Conservation (phyloP, 345 rosid species). For the Viola odorata region DNA sequence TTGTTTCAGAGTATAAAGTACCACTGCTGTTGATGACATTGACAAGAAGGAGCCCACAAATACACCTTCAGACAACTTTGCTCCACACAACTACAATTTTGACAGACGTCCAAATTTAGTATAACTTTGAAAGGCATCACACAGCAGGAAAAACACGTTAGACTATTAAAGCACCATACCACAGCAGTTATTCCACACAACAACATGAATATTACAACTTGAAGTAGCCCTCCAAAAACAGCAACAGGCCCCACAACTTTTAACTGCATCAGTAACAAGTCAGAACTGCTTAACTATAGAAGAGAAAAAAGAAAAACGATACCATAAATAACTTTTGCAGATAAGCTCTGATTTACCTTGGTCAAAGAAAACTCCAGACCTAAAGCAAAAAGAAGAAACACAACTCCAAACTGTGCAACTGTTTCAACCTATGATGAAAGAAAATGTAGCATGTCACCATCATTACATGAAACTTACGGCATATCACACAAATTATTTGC, state of each 20-base stretch:
- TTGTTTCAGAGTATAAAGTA: slow-evolving; percentile 29
- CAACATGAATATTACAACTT: slow-evolving; percentile 70
- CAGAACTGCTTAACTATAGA: slow-evolving; percentile 16
- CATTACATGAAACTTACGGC: slow-evolving; percentile 1
- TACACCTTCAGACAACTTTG: slow-evolving; percentile 87
- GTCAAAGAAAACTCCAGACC: slow-evolving; percentile 97
- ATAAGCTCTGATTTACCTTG: slow-evolving; percentile 46
- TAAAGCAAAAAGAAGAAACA: slow-evolving; percentile 96
- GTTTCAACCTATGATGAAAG: slow-evolving; percentile 68
- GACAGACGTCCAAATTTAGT: slow-evolving; percentile 17
- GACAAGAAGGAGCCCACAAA: slow-evolving; percentile 93
- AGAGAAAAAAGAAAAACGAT: neutral
- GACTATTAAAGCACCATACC: slow-evolving; percentile 35
- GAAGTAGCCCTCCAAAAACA: slow-evolving; percentile 89
- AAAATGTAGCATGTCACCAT: slow-evolving; percentile 8
- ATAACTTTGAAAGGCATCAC: slow-evolving; percentile 13
- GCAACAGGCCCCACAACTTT: slow-evolving; percentile 97
- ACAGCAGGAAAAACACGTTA: slow-evolving; percentile 13
- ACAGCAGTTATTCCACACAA: slow-evolving; percentile 66
- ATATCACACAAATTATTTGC: neutral
- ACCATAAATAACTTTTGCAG: neutral
- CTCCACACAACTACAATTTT: slow-evolving; percentile 82
- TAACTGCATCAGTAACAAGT: slow-evolving; percentile 49
- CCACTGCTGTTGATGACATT: slow-evolving; percentile 99
- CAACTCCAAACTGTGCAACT: slow-evolving; percentile 95